phyloP scores from a whole-genome alignment of 192 early-diverging fungal genomes.

The Coemansia sp. region DNA sequence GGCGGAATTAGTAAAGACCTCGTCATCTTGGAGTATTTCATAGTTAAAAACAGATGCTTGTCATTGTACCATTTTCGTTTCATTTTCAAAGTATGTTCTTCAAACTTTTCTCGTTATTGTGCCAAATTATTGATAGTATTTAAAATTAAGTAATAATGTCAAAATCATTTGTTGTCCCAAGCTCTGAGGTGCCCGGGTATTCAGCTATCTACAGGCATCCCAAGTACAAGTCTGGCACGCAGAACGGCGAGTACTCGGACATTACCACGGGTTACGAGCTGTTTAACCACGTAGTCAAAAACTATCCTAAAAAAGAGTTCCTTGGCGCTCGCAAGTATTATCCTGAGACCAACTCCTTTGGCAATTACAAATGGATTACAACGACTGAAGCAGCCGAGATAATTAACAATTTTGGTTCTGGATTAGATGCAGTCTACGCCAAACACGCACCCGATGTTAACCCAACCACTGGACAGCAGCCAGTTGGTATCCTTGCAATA shows the following conservation, averaged over 20 bases:
- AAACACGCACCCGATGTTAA: slow-evolving; percentile 10
- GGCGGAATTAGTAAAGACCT: no score
- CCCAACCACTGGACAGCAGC: slow-evolving; percentile 24
- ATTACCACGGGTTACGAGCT: slow-evolving; percentile 39
- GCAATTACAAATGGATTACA: slow-evolving; percentile 59
- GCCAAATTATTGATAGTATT: neutral
- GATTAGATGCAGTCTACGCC: slow-evolving; percentile 63
- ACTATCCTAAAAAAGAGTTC: slow-evolving; percentile 20
- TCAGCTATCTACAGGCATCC: slow-evolving; percentile 16
- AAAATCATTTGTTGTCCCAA: slow-evolving; percentile 6
- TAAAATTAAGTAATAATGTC: slow-evolving; percentile 1
- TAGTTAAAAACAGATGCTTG: no score
- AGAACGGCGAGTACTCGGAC: slow-evolving; percentile 9
- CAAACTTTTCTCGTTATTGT: no score
- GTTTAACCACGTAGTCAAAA: slow-evolving; percentile 17
- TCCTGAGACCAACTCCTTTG: slow-evolving; percentile 42
- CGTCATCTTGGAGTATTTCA: no score
- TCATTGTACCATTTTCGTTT: no score
- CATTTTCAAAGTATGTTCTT: no score
- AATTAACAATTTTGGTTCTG: slow-evolving; percentile 59
- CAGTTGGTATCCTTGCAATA: slow-evolving; percentile 63
- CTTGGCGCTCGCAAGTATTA: slow-evolving; percentile 58
- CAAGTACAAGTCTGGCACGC: slow-evolving; percentile 33
- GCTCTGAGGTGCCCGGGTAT: neutral
- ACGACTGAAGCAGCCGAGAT: slow-evolving; percentile 46